Percentiles rank a stretch among this genome's conserved stretches.
phyloP scores from a whole-genome alignment of 768 basidiomycete species.

The Lyophyllum atratum region DNA sequence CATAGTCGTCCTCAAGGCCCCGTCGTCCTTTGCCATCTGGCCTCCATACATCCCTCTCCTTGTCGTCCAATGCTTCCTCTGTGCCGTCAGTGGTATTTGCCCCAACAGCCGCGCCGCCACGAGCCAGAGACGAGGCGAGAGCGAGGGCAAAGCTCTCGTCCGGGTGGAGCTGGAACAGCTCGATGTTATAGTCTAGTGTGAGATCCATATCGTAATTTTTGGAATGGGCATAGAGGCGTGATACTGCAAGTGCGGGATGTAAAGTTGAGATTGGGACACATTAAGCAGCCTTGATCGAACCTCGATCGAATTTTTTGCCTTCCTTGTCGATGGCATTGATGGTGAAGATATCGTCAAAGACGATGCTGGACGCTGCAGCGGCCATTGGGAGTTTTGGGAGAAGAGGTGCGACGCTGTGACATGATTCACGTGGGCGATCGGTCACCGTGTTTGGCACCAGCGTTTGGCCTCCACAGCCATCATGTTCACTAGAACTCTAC shows the following conservation, averaged over 20 bases:
- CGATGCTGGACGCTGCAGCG: constrained; percentile 65
- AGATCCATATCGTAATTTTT: constrained; percentile 92
- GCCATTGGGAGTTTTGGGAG: constrained; percentile 42
- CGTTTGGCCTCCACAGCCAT: neutral
- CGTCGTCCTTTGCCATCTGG: constrained; percentile 80
- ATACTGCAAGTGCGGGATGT: constrained; percentile 55
- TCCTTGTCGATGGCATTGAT: constrained; percentile 85
- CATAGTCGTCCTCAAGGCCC: constrained; percentile 92
- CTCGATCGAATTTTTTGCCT: constrained; percentile 98
- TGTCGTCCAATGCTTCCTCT: constrained; percentile 60
- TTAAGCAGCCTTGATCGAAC: constrained; percentile 42
- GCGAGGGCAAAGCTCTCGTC: constrained; percentile 83
- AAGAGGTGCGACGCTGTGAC: constrained; percentile 8
- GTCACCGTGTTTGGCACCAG: neutral
- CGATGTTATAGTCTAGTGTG: constrained; percentile 92
- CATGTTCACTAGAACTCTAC: constrained; percentile 1
- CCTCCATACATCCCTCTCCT: constrained; percentile 81
- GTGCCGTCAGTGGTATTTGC: constrained; percentile 48
- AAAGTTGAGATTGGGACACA: neutral
- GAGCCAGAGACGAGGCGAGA: constrained; percentile 77
- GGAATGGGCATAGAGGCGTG: constrained; percentile 86
- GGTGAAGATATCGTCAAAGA: constrained; percentile 94
- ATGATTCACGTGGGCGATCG: constrained; percentile 7
- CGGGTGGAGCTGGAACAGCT: constrained; percentile 75
- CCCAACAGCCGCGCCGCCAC: constrained; percentile 47